Conservation (phyloP, 2,329 filamentous ascomycete species). For the Pestalotiopsis sp. region DNA sequence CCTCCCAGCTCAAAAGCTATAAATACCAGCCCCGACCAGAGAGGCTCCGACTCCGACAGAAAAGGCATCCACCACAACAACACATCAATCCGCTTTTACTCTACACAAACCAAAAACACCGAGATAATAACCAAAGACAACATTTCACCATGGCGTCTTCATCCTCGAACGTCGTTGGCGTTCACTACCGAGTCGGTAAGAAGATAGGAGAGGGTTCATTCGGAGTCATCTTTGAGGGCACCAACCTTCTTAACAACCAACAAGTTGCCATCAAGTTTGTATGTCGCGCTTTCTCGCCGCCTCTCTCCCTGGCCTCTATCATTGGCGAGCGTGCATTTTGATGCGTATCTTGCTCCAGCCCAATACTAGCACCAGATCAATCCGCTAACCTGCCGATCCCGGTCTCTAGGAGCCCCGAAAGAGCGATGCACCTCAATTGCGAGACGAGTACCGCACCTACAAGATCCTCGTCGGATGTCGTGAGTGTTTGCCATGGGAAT, state of each 20-base stretch:
- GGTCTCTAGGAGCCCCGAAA: slow-evolving; percentile 86
- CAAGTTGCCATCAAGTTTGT: slow-evolving; percentile 99
- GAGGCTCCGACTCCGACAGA: background rate
- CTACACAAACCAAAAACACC: background rate
- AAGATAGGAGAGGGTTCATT: slow-evolving; percentile 99
- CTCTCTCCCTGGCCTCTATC: background rate
- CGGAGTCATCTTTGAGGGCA: slow-evolving; percentile 98
- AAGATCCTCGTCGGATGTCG: slow-evolving; percentile 99
- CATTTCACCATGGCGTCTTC: slow-evolving; percentile 73
- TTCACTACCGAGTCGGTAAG: slow-evolving; percentile 98
- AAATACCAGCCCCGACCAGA: slow-evolving; percentile 14
- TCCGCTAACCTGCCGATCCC: background rate
- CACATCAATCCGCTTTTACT: background rate
- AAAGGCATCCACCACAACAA: background rate
- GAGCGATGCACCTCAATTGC: slow-evolving; percentile 95
- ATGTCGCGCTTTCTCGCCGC: slow-evolving; percentile 41
- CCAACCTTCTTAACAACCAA: slow-evolving; percentile 97
- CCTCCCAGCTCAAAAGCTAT: background rate
- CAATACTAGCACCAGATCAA: background rate
- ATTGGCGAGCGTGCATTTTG: background rate
- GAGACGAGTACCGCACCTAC: slow-evolving; percentile 98
- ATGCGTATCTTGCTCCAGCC: background rate
- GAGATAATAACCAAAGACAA: background rate
- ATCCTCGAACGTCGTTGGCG: slow-evolving; percentile 95
- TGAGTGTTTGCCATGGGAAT: slow-evolving; percentile 58